phyloP scores from a whole-genome alignment of 768 basidiomycete genomes.

The Daedaleopsis nitida region DNA sequence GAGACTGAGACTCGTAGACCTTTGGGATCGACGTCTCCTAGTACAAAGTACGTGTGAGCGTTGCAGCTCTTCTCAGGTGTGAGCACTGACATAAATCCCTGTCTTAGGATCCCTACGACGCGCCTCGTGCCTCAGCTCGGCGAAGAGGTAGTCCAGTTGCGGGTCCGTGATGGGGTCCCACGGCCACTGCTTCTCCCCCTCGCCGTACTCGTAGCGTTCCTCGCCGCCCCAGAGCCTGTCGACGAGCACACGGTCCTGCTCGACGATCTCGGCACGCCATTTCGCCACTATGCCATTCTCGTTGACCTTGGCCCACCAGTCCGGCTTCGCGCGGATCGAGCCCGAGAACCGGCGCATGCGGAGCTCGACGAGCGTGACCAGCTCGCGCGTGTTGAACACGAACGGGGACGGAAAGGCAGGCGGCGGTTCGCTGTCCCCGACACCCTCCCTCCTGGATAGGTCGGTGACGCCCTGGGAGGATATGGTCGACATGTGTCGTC shows the following conservation, averaged over 20 bases:
- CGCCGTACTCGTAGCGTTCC: neutral
- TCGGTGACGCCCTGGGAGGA: too few species aligned
- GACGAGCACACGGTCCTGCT: slow-evolving; percentile 1
- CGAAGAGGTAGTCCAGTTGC: slow-evolving; percentile 11
- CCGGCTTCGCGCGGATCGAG: slow-evolving; percentile 3
- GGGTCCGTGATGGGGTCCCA: neutral
- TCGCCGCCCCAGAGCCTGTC: slow-evolving; percentile 4
- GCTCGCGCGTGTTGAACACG: neutral
- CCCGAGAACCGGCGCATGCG: slow-evolving; percentile 9
- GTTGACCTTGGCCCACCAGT: slow-evolving; percentile 10
- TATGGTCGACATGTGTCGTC: too few species aligned
- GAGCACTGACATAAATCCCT: slow-evolving; percentile 7
- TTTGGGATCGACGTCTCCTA: neutral
- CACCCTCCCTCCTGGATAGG: too few species aligned
- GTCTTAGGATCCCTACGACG: slow-evolving; percentile 1
- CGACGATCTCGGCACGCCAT: slow-evolving; percentile 12
- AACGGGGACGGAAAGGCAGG: neutral
- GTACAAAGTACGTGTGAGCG: too few species aligned
- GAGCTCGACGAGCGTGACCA: slow-evolving; percentile 10
- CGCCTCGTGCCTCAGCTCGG: slow-evolving; percentile 6
- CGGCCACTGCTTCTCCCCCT: neutral
- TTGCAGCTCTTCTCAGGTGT: too few species aligned
- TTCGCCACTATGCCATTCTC: slow-evolving; percentile 3
- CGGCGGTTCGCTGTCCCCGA: neutral
- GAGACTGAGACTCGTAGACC: neutral